A percentile compares a stretch with the other conserved stretches of the same genome.
These are phyloP conservation scores for Amanita molliuscula DNA, from an alignment of 768 basidiomycete genomes.

Conservation along the genomic window DNA sequence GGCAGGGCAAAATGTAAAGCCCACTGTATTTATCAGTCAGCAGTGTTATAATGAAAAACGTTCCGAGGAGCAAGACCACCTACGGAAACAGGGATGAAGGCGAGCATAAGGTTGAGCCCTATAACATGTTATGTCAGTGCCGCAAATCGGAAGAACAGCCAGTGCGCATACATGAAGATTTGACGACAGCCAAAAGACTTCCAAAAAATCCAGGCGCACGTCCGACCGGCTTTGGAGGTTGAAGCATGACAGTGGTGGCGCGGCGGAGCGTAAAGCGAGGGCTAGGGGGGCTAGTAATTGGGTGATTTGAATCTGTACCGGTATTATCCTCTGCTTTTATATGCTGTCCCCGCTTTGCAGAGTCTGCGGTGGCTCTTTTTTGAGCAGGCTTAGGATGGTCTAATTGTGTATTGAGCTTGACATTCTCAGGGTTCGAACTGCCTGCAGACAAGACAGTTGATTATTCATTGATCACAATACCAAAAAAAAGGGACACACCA, in stretches of 20 bases:
- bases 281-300: background rate
- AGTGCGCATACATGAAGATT: slow-evolving; percentile 4
- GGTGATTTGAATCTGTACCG: background rate
- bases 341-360: background rate
- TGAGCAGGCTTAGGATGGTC: background rate
- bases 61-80: background rate
- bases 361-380: background rate
- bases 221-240: background rate
- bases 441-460: background rate
- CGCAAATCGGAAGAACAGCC: background rate
- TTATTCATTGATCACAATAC: background rate
- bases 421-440: background rate
- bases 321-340: background rate
- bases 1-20: slow-evolving; percentile 53
- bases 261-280: background rate
- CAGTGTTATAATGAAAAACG: too few relatives aligned
- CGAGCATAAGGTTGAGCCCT: slow-evolving; percentile 52
- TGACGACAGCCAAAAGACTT: slow-evolving; percentile 1
- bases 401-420: background rate
- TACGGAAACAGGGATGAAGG: slow-evolving; percentile 3
- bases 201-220: background rate
- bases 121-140: background rate
- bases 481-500: background rate
- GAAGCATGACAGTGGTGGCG: background rate
- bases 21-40: slow-evolving; percentile 39